Evolutionary conservation across 2,329 filamentous ascomycete species (phyloP).

Genomic region (Talaromyces amestolkiae): DNA sequence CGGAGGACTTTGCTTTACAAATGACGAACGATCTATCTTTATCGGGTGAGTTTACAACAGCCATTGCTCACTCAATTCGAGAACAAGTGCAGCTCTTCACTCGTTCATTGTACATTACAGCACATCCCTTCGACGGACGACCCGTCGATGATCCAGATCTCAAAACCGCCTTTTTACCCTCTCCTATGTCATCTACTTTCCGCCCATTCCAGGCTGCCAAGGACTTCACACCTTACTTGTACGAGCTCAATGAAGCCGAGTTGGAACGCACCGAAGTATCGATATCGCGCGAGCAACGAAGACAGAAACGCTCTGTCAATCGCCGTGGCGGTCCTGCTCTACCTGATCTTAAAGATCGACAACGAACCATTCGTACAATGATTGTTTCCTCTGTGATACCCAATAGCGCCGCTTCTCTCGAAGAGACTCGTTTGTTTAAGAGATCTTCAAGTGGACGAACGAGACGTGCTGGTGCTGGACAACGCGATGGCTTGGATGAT

Average conservation of each 20-base stretch:
- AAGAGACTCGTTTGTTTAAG: conserved; percentile 86
- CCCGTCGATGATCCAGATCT: conserved; percentile 91
- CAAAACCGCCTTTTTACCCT: conserved; percentile 77
- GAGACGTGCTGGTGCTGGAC: conserved; percentile 56
- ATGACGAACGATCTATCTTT: conserved; percentile 90
- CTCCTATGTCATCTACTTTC: conserved; percentile 79
- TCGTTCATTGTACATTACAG: conserved; percentile 85
- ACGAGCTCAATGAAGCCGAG: conserved; percentile 87
- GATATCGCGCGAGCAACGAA: conserved; percentile 87
- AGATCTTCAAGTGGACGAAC: conserved; percentile 62
- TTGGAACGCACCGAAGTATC: conserved; percentile 87
- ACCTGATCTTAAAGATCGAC: conserved; percentile 93
- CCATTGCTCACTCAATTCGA: conserved; percentile 95
- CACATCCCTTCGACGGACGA: conserved; percentile 91
- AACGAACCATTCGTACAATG: conserved; percentile 86
- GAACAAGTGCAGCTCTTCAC: conserved; percentile 95
- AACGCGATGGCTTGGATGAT: conserved; percentile 64
- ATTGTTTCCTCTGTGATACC: conserved; percentile 91
- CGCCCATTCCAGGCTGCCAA: conserved; percentile 89
- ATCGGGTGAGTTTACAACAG: conserved; percentile 92
- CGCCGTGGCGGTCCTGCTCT: conserved; percentile 85
- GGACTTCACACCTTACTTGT: conserved; percentile 89
- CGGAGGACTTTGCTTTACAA: conserved; percentile 86
- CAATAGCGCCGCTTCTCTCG: conserved; percentile 73
- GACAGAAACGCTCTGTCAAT: conserved; percentile 94